Base-by-base conservation (phyloP, 1,284 basidiomycete species). In the Albatrellus sp. region DNA sequence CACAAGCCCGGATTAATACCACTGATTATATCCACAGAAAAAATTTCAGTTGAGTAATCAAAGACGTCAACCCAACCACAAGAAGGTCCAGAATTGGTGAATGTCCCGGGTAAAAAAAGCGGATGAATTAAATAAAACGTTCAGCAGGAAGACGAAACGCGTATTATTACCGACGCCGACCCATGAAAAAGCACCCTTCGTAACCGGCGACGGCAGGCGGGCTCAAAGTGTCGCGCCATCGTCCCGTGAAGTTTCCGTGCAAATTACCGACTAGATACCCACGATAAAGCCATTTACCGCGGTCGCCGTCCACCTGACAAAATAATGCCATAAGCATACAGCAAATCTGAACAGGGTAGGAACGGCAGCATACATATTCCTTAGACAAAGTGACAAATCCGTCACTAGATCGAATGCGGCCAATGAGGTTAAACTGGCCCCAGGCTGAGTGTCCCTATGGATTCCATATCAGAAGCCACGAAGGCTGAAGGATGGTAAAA, bases 101-200 rank as follows among this genome's bases (percentile, higher is more conserved):
- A 24, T 24, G 3, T 7, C 24, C 24, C 24, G 24, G 24, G 3
- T 24, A 3, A 24, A 7, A 7, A 24, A 24, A 7, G 3, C 24
- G 7, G 24, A 24, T 24, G 24, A 24, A 24, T 7, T 7, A 24
- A 24, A 24, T 4, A 24, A 7, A 7, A 7, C 3, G 4, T 3
- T 24, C 4, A 24, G 24, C 24, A 35, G 39, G 28, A 33, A 37
- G 35, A 34, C 28, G 33, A 42, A 31, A 36, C 31, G 1, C 34
- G 29, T 12, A 13, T 10, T 5, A 40, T 69, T 55, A 77, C 53
- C 66, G 59, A 47, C 82, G 68, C 47, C 81, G 64, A 50, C 72
- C 74, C 80, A 86, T 80, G 34, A 73, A 70, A 56, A 85, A 86
- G 54, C 78, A 82, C 1, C 83, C 83, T 60, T 86, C 82, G 52